Percentiles rank a stretch among this genome's conserved stretches.
Conservation (phyloP, 2,329 filamentous ascomycete species). For the Scorias spongiosa region DNA sequence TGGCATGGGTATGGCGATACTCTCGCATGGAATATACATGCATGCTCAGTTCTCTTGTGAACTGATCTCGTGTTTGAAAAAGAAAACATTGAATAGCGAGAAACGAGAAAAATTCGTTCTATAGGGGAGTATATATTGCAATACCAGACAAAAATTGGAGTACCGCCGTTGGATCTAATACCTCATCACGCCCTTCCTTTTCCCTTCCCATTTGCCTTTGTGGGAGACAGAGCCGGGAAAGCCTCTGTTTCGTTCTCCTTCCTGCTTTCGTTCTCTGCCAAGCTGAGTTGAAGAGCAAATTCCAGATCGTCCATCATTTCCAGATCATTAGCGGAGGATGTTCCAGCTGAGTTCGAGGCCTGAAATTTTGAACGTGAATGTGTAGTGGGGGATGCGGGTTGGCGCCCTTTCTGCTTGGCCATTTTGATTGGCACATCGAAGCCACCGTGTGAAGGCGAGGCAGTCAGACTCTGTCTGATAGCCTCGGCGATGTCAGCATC, state of each 20-base stretch:
- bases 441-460: constrained; percentile 5
- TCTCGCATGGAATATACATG: too few species aligned
- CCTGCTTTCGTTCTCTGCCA: constrained; percentile 42
- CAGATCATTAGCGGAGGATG: constrained; percentile 25
- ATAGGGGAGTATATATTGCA: too few species aligned
- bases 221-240: constrained; percentile 16
- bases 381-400: constrained; percentile 13
- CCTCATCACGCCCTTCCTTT: constrained; percentile 11
- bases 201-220: constrained; percentile 10
- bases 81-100: too few species aligned
- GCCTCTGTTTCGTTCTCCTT: constrained; percentile 8
- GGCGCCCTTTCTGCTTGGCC: constrained; percentile 22
- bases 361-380: constrained; percentile 10
- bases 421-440: constrained; percentile 33
- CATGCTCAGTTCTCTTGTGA: too few species aligned
- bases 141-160: too few species aligned
- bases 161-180: background rate
- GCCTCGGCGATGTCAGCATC: constrained; percentile 48
- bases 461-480: constrained; percentile 36
- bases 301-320: constrained; percentile 38
- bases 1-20: too few species aligned
- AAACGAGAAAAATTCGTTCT: too few species aligned
- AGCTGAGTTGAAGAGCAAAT: constrained; percentile 46
- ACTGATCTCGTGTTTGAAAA: too few species aligned
- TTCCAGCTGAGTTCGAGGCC: constrained; percentile 22